Evolutionary conservation across 768 basidiomycete genomes (phyloP), one percentile per base, ranked within the genome.

Genomic region (Nevesoporus exiguus): DNA sequence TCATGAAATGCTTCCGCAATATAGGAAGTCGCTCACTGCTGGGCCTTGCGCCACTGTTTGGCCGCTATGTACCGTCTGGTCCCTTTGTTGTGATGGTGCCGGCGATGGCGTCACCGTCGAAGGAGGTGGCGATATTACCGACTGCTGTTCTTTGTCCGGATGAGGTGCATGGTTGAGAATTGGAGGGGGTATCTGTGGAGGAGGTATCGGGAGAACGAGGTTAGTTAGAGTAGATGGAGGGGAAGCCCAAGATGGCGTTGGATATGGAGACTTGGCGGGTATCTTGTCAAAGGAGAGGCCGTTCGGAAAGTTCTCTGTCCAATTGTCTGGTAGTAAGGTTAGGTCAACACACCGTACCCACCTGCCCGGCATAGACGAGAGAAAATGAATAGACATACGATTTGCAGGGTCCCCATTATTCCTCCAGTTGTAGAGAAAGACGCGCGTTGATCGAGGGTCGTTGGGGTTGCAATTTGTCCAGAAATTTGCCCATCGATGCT

Each of bases 371-470:
- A 25, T 21, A 2, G n/a, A 39, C 14, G 8, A 37, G 17, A 37
- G 31, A 13, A 21, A 9, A 17, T 2, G 15, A 17, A 14, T 50
- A 10, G 14, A 66, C 68, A 56, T 25, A 71, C 70, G 69, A 31
- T 62, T 64, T 33, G 59, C 50, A 30, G 70, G 70, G 42, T 70
- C 68, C 7, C 69, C 70, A 2, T 70, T 64, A 11, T 63, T 61
- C 25, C 49, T 56, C 68, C 65, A 70, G 47, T 71, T 70, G 37
- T 71, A 70, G 22, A 62, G 27, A 37, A 71, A 70, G 5, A 68
- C 57, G 7, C 51, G 47, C 1, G 66, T 69, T 1, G 70, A 47
- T 3, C 30, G 47, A 14, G 30, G 24, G 33, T 67, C 57, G 5
- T 60, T n/a, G n/a, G 54, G 55, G 17, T 47, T 8, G 6, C 19